Percentiles rank a stretch among this genome's conserved stretches.
phyloP scores from a whole-genome alignment of 2,329 filamentous ascomycete species.

The Keithomyces neogunnii region DNA sequence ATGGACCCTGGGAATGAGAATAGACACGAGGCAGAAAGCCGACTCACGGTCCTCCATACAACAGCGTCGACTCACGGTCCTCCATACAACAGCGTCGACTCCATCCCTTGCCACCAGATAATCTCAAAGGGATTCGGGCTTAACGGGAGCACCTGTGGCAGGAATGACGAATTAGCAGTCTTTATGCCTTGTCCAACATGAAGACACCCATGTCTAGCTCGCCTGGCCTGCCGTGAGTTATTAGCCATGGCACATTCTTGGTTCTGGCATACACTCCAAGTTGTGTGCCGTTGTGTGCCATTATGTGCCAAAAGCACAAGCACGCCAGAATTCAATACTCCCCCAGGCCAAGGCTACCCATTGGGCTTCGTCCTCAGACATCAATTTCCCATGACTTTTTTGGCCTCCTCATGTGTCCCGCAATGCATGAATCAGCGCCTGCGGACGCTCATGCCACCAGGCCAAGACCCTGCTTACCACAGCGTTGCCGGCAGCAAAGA shows the following conservation, averaged over 20 bases:
- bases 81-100: background rate
- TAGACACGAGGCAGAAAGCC: background rate
- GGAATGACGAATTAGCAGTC: slow-evolving; percentile 2
- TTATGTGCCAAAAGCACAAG: background rate
- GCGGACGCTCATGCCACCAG: slow-evolving; percentile 1
- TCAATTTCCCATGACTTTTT: background rate
- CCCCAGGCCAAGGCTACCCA: background rate
- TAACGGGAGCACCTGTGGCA: background rate
- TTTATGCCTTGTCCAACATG: background rate
- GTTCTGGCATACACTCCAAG: background rate
- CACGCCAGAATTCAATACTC: background rate
- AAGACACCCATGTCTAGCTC: background rate
- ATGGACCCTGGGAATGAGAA: background rate
- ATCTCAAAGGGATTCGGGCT: background rate
- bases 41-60: background rate
- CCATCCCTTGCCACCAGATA: background rate
- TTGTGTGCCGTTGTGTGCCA: too few species aligned
- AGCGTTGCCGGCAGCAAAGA: slow-evolving; percentile 2
- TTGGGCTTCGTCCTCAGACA: slow-evolving; percentile 1
- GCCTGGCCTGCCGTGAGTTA: background rate
- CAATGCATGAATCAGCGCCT: background rate
- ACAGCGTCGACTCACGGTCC: background rate
- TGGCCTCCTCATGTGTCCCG: background rate
- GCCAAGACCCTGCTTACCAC: slow-evolving; percentile 3
- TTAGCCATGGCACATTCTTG: background rate